Conservation (phyloP, 2,329 filamentous ascomycete genomes). For the Neofusicoccum kwambonambiense region DNA sequence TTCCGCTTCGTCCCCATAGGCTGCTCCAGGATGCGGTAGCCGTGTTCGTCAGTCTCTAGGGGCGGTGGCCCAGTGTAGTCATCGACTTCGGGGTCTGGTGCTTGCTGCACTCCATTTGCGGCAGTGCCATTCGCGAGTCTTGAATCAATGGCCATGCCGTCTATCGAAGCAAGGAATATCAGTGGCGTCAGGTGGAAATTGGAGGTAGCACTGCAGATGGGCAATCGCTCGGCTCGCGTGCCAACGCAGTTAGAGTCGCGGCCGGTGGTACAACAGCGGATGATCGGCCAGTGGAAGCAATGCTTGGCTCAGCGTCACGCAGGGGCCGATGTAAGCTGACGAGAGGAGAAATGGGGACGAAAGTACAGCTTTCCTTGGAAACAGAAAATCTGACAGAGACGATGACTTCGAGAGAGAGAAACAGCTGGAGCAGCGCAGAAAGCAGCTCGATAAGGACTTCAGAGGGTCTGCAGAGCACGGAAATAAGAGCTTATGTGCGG, state of each 20-base stretch:
- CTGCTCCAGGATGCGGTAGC: constrained; percentile 44
- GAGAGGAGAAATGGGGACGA: background rate
- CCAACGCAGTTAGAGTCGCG: background rate
- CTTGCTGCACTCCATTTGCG: background rate
- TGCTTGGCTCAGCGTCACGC: background rate
- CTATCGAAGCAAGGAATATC: background rate
- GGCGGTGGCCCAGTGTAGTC: constrained; percentile 20
- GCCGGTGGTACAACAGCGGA: background rate
- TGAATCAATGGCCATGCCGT: background rate
- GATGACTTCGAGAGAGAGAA: background rate
- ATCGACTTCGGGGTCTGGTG: background rate
- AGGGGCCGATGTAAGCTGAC: constrained; percentile 10
- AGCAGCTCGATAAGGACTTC: background rate
- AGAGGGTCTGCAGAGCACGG: background rate
- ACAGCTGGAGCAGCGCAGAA: background rate
- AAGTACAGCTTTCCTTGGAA: background rate
- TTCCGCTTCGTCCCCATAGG: constrained; percentile 44
- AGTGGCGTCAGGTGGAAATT: background rate
- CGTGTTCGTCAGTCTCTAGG: constrained; percentile 39
- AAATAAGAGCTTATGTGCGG: constrained; percentile 9
- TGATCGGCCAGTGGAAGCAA: background rate
- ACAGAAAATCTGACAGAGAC: background rate
- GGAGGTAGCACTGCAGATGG: background rate
- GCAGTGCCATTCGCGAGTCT: background rate
- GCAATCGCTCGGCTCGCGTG: background rate